phyloP scores from a whole-genome alignment of 2,329 filamentous ascomycete genomes.

The Neonectria coccinea region DNA sequence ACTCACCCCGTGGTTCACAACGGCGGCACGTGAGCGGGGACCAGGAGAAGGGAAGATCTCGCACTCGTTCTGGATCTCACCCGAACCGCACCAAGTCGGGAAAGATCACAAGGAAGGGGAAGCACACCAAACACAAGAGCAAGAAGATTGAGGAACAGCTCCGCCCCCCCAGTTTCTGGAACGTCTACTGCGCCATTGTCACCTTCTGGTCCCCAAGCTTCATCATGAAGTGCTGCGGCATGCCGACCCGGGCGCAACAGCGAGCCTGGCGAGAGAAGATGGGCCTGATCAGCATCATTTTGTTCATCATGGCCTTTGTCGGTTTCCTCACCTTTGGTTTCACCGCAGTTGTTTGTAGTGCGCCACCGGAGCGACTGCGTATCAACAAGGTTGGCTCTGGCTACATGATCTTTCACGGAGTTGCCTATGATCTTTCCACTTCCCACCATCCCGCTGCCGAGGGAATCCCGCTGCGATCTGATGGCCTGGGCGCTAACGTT shows the following conservation, averaged over 20 bases:
- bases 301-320: slow-evolving; percentile 87
- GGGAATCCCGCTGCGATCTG: slow-evolving; percentile 72
- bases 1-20: slow-evolving; percentile 54
- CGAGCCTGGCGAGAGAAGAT: slow-evolving; percentile 98
- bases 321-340: slow-evolving; percentile 98
- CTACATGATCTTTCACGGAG: slow-evolving; percentile 97
- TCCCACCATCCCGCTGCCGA: slow-evolving; percentile 84
- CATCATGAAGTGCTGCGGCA: slow-evolving; percentile 86
- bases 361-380: slow-evolving; percentile 77
- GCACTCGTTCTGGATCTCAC: slow-evolving; percentile 40
- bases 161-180: slow-evolving; percentile 89
- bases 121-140: slow-evolving; percentile 62
- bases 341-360: slow-evolving; percentile 85
- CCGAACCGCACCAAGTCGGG: slow-evolving; percentile 63
- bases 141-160: slow-evolving; percentile 71
- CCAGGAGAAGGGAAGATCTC: slow-evolving; percentile 49
- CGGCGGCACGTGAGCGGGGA: slow-evolving; percentile 50
- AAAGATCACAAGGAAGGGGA: slow-evolving; percentile 72
- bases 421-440: slow-evolving; percentile 83
- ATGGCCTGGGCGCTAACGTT: slow-evolving; percentile 75
- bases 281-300: slow-evolving; percentile 92
- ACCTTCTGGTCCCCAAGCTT: slow-evolving; percentile 96
- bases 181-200: slow-evolving; percentile 91
- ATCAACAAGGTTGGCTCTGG: slow-evolving; percentile 84
- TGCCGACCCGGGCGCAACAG: slow-evolving; percentile 85